Conservation (phyloP, 2,329 filamentous ascomycete genomes). For the Colletotrichum sp. region DNA sequence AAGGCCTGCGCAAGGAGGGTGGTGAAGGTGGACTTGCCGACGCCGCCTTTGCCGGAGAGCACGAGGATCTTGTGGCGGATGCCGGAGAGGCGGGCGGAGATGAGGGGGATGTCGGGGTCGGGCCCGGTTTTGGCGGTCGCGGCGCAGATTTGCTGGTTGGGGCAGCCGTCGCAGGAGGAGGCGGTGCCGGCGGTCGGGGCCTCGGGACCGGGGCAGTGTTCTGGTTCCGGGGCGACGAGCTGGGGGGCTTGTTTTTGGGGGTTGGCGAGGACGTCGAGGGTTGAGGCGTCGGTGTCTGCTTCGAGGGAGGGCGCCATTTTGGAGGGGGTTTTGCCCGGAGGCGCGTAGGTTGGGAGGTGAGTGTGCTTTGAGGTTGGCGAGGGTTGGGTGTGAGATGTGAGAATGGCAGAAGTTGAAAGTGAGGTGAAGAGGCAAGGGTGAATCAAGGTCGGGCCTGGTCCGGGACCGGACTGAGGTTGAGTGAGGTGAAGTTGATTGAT, state of each 20-base stretch:
- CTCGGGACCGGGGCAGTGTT: constrained; percentile 94
- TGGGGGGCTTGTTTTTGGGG: constrained; percentile 80
- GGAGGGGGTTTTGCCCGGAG: background rate
- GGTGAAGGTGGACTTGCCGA: constrained; percentile 95
- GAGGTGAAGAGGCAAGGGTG: background rate
- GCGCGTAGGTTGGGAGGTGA: background rate
- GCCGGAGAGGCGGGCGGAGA: constrained; percentile 79
- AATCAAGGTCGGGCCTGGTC: background rate
- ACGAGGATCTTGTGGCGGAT: constrained; percentile 94
- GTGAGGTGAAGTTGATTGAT: constrained; percentile 16
- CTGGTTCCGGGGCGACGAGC: constrained; percentile 92
- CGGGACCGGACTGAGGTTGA: constrained; percentile 10
- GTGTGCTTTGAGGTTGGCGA: background rate
- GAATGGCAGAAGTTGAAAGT: background rate
- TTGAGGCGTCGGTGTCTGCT: constrained; percentile 72
- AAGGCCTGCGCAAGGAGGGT: constrained; percentile 89
- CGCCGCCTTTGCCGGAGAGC: constrained; percentile 92
- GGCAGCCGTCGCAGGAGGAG: constrained; percentile 92
- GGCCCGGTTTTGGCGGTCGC: constrained; percentile 87
- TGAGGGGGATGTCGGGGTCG: constrained; percentile 90
- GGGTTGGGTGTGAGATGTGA: too few species aligned
- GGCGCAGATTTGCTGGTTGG: constrained; percentile 95
- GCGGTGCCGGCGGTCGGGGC: constrained; percentile 72
- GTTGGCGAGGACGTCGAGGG: constrained; percentile 75
- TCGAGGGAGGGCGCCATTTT: constrained; percentile 84